Evolutionary conservation across 345 rosid genomes (phyloP).

Genomic region (Luvunga scandens): DNA sequence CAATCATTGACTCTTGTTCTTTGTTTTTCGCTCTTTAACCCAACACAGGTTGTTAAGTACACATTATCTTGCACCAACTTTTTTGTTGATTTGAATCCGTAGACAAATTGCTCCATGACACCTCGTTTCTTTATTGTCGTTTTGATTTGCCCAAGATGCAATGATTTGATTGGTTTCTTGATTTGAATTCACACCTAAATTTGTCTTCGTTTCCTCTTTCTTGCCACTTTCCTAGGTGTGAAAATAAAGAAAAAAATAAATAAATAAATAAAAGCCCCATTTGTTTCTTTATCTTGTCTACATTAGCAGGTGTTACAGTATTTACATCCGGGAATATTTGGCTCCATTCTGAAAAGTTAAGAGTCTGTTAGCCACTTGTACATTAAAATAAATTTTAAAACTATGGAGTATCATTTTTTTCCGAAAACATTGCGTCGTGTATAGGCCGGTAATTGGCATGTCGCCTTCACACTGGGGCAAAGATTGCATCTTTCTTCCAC

Average conservation of each 20-base stretch:
- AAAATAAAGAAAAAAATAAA: too few species aligned
- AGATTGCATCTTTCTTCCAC: constrained; percentile 49
- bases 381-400: too few species aligned
- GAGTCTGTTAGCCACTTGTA: too few species aligned
- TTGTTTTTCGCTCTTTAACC: too few species aligned
- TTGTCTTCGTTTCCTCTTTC: background rate
- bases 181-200: constrained; percentile 12
- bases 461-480: background rate
- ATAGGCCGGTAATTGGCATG: constrained; percentile 4
- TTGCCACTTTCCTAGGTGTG: background rate
- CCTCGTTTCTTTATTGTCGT: background rate
- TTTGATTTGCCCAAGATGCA: background rate
- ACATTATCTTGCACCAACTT: background rate
- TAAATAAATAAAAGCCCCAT: too few species aligned
- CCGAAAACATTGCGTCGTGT: background rate
- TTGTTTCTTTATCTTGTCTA: background rate
- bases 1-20: background rate
- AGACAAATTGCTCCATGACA: background rate
- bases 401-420: too few species aligned
- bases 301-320: too few species aligned
- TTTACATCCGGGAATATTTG: too few species aligned
- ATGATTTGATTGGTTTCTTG: constrained; percentile 7
- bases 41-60: background rate
- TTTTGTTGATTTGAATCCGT: background rate
- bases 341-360: too few species aligned